These are phyloP conservation scores for Penicillium sp. DNA, from an alignment of 2,329 filamentous ascomycete genomes.

Conservation along the genomic window DNA sequence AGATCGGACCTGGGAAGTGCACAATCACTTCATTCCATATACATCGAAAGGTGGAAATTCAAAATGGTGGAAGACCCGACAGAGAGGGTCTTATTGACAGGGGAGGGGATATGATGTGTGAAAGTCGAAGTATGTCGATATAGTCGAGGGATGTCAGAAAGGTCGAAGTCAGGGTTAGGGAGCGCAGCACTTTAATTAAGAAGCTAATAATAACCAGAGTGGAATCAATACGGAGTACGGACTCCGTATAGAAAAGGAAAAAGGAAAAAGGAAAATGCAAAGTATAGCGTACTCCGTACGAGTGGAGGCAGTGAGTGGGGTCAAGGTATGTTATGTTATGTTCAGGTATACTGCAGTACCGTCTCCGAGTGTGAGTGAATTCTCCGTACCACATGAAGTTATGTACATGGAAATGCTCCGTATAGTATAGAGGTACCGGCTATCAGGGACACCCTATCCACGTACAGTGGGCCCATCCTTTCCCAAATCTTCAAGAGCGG, in stretches of 20 bases:
- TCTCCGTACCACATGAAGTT: too few species aligned
- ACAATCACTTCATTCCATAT: slow-evolving; percentile 15
- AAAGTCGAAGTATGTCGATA: background rate
- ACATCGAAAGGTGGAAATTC: background rate
- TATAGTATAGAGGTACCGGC: too few species aligned
- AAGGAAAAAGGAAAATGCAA: background rate
- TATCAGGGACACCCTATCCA: too few species aligned
- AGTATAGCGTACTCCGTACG: background rate
- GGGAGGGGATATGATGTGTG: background rate
- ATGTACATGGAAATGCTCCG: too few species aligned
- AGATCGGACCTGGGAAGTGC: slow-evolving; percentile 4
- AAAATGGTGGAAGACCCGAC: slow-evolving; percentile 4
- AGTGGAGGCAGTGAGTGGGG: background rate
- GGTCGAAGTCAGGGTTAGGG: background rate
- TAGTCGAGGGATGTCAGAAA: background rate
- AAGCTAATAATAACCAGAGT: background rate
- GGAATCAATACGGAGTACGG: background rate
- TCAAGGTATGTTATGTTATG: too few species aligned
- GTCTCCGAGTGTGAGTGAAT: too few species aligned
- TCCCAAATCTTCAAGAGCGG: too few species aligned
- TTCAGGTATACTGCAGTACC: too few species aligned
- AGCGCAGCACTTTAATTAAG: background rate
- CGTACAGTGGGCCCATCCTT: too few species aligned
- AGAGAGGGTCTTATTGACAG: background rate
- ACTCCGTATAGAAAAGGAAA: too few species aligned